These are phyloP conservation scores for Fraxinus greggii DNA, from an alignment of 305 asterid species.

Conservation along the genomic window DNA sequence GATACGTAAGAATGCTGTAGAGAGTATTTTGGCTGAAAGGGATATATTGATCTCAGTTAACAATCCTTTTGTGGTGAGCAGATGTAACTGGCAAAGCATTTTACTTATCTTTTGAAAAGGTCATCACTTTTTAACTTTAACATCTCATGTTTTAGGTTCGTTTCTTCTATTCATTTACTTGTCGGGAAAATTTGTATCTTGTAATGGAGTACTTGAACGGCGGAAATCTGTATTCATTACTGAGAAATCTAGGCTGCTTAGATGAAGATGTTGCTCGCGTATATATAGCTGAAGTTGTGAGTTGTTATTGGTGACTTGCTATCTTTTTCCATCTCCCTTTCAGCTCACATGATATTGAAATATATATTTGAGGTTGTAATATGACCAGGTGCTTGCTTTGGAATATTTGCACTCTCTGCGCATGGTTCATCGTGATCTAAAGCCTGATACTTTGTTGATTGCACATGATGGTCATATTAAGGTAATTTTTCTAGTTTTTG, in stretches of 20 bases:
- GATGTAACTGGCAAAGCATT: conserved; percentile 29
- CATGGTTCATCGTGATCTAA: not conserved
- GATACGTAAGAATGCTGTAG: conserved; percentile 98
- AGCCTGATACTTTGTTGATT: not conserved
- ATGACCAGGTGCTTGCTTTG: not conserved
- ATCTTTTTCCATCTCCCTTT: not conserved
- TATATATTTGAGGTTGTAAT: not conserved
- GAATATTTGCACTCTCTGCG: not conserved
- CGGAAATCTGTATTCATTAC: not conserved
- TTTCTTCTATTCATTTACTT: no score
- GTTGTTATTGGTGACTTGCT: not conserved
- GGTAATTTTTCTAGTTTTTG: not conserved
- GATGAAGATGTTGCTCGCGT: not conserved
- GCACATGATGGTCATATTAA: not conserved
- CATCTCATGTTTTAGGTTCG: not conserved
- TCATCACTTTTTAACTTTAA: conserved; percentile 27
- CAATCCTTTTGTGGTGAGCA: conserved; percentile 99
- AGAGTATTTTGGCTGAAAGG: conserved; percentile 98
- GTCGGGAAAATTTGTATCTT: no score
- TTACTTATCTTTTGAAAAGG: conserved; percentile 23
- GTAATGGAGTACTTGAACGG: no score
- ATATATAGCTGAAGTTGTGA: not conserved
- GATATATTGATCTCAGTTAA: conserved; percentile 95
- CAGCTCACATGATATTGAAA: not conserved
- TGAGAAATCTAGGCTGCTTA: not conserved